These are phyloP conservation scores for Tricholoma sp. DNA, from an alignment of 768 basidiomycete genomes.

Conservation along the genomic window DNA sequence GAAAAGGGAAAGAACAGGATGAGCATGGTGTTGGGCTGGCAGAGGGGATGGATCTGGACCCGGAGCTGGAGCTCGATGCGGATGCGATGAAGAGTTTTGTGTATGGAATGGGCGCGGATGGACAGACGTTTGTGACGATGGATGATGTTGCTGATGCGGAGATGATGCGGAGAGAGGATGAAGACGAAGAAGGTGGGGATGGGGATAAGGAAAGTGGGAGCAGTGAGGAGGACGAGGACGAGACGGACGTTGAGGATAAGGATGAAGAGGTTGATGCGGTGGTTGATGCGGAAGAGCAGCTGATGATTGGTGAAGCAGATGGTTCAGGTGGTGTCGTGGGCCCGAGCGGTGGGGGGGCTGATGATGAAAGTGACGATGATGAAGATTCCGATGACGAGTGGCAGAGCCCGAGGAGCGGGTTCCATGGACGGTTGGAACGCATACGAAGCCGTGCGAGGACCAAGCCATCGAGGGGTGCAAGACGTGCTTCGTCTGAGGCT, in stretches of 20 bases:
- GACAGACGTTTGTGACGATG: slow-evolving; percentile 43
- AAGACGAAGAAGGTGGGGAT: slow-evolving; percentile 35
- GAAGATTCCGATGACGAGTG: slow-evolving; percentile 32
- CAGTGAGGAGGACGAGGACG: slow-evolving; percentile 22
- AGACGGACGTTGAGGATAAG: slow-evolving; percentile 14
- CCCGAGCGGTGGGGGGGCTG: slow-evolving; percentile 19
- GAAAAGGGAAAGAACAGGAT: slow-evolving; percentile 8
- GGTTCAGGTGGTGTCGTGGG: slow-evolving; percentile 17
- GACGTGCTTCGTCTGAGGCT: slow-evolving; percentile 16
- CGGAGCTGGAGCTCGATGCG: slow-evolving; percentile 42
- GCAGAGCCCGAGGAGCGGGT: slow-evolving; percentile 38
- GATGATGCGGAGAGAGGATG: slow-evolving; percentile 46
- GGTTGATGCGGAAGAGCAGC: slow-evolving; percentile 40
- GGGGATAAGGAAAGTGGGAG: slow-evolving; percentile 26
- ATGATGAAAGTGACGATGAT: slow-evolving; percentile 18
- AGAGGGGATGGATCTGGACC: slow-evolving; percentile 64
- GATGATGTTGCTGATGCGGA: slow-evolving; percentile 58
- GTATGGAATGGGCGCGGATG: slow-evolving; percentile 13
- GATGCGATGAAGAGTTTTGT: slow-evolving; percentile 44
- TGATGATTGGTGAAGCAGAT: slow-evolving; percentile 34
- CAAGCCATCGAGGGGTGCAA: slow-evolving; percentile 19
- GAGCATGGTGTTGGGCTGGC: slow-evolving; percentile 20
- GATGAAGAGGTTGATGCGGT: slow-evolving; percentile 25
- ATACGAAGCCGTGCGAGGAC: slow-evolving; percentile 27
- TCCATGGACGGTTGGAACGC: slow-evolving; percentile 39